A percentile compares a stretch with the other conserved stretches of the same genome.
phyloP scores from a whole-genome alignment of 2,329 filamentous ascomycete genomes.

The Paraphoma chrysanthemicola region DNA sequence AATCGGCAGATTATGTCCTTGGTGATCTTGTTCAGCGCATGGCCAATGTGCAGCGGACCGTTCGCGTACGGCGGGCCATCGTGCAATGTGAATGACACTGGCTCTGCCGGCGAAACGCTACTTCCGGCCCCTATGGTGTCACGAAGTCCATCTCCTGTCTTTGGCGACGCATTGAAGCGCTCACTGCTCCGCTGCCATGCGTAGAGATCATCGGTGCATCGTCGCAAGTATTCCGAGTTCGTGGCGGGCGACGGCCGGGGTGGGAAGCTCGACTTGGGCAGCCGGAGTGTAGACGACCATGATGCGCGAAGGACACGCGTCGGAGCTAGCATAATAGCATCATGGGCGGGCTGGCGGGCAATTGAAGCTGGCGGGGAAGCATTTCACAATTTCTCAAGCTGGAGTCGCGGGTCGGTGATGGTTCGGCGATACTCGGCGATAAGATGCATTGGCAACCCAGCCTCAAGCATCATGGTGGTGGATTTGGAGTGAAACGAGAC shows the following conservation, averaged over 20 bases:
- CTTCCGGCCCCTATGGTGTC: background rate
- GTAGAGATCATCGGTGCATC: constrained; percentile 88
- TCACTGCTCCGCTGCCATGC: constrained; percentile 73
- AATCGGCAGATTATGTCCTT: constrained; percentile 92
- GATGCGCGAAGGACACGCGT: constrained; percentile 48
- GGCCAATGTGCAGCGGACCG: constrained; percentile 86
- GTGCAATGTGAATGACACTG: constrained; percentile 78
- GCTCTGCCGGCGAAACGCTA: constrained; percentile 29
- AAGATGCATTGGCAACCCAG: background rate
- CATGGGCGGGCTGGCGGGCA: constrained; percentile 25
- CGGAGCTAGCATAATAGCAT: constrained; percentile 49
- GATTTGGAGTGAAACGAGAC: no score
- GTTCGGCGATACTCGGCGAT: constrained; percentile 19
- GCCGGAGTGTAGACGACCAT: constrained; percentile 55
- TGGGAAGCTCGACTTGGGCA: constrained; percentile 58
- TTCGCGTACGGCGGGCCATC: constrained; percentile 98
- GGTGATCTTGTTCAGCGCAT: constrained; percentile 94
- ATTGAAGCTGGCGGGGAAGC: constrained; percentile 9
- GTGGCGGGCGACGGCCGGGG: constrained; percentile 49
- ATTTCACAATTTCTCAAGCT: constrained; percentile 18
- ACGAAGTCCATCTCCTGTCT: background rate
- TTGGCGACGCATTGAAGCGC: constrained; percentile 30
- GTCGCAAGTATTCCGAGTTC: constrained; percentile 65
- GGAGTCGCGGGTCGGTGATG: constrained; percentile 14
- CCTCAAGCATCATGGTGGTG: no score